These are phyloP conservation scores for Diaporthe ampelina DNA, from an alignment of 2,329 filamentous ascomycete genomes.

Conservation along the genomic window DNA sequence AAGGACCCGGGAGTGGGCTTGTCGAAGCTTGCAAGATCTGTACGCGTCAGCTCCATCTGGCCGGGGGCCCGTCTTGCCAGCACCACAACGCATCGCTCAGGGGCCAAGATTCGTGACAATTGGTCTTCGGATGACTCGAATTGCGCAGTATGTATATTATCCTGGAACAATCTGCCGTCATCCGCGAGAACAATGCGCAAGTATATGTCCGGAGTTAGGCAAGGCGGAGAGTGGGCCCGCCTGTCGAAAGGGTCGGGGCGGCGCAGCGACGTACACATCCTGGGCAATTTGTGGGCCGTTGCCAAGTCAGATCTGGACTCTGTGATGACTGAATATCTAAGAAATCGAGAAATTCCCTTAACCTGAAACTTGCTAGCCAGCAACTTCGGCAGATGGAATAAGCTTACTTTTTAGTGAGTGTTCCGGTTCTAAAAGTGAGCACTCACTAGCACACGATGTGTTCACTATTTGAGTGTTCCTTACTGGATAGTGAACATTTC, in stretches of 20 bases:
- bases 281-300: conserved; percentile 2
- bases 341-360: background rate
- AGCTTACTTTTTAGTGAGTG: conserved; percentile 5
- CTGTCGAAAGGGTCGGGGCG: background rate
- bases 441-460: background rate
- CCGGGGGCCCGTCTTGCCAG: background rate
- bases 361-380: conserved; percentile 5
- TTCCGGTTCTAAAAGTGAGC: background rate
- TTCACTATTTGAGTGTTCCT: background rate
- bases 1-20: conserved; percentile 17
- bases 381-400: conserved; percentile 19
- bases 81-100: background rate
- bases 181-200: background rate
- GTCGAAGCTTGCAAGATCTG: conserved; percentile 15
- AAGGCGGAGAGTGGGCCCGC: background rate
- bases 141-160: background rate
- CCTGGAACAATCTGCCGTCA: conserved; percentile 3
- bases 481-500: background rate
- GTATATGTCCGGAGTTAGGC: background rate
- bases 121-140: background rate
- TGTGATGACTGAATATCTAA: background rate
- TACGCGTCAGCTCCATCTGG: conserved; percentile 21
- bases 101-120: background rate
- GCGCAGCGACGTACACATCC: background rate
- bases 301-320: conserved; percentile 14